Evolutionary conservation across 192 early-diverging fungal species (phyloP).

Genomic region (Backusella macrospora): DNA sequence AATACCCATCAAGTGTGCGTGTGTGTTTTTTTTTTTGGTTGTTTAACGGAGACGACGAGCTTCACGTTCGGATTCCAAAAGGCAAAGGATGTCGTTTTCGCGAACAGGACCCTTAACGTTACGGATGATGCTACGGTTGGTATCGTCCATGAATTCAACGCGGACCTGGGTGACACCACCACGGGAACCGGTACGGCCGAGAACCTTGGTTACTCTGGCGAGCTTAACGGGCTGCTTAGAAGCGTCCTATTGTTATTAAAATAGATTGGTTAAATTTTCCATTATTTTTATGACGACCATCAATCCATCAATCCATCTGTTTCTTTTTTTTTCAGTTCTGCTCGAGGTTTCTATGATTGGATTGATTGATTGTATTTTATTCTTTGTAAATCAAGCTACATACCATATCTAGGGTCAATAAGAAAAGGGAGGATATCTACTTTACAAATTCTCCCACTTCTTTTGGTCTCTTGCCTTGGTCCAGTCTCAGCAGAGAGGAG

Average conservation of each 20-base stretch:
- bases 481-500: constrained; percentile 12
- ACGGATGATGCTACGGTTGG: constrained; percentile 94
- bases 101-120: constrained; percentile 99
- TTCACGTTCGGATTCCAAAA: constrained; percentile 99
- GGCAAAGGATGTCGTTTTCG: constrained; percentile 93
- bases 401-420: constrained; percentile 22
- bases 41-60: constrained; percentile 95
- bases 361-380: background rate
- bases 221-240: constrained; percentile 76
- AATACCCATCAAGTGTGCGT: background rate
- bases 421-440: constrained; percentile 24
- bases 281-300: background rate
- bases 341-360: background rate
- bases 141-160: constrained; percentile 97
- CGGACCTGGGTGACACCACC: constrained; percentile 99
- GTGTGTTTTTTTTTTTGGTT: background rate
- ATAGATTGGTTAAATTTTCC: background rate
- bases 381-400: background rate
- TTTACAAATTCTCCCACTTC: background rate
- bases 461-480: background rate
- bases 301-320: constrained; percentile 25
- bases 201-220: constrained; percentile 93
- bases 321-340: background rate
- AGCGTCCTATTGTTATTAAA: constrained; percentile 24
- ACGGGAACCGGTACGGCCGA: constrained; percentile 98